Evolutionary conservation across 208 protist species (phyloP), one percentile per base, ranked within the genome.

Genomic region (Naegleria fowleri): DNA sequence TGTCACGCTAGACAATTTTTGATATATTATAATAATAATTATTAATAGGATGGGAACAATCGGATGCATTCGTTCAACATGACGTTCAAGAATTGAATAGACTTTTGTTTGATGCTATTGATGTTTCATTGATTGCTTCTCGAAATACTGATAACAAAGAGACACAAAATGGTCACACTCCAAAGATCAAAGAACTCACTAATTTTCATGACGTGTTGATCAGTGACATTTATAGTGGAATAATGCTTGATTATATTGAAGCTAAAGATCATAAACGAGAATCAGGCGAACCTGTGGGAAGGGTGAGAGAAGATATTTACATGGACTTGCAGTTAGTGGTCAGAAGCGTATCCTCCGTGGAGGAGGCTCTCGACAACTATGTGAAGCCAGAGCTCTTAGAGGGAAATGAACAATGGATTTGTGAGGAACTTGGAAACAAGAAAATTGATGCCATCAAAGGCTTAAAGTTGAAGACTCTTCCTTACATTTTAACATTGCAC

Each of bases 81-180:
- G 97, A 98, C 92, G 96, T 97, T 83, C 96, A 97, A 92, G 96
- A 98, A 92, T 95, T 98, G 94, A 95, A 94, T 11, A 95, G 95
- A 36, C 90, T 97, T 25, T 93, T 98, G 59, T 94, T 96, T 87
- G 95, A 97, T 91, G 96, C 96, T 83, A 19, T 89, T 9, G 55
- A 92, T 75, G n/a, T 52, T 29, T 25, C 75, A 16, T 40, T 91
- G 25, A 3, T 5, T 15, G 3, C 4, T 33, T 33, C 40, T 41
- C 39, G 5, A 86, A 13, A 29, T 36, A 79, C 9, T 33, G 6
- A 25, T 36, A 88, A 97, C 87, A 95, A 97, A 93, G 94, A 97
- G 91, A 94, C 93, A 96, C 96, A 97, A 90, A 95, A 94, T 41
- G 97, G 95, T 16, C 93, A 95, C 85, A 16, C 13, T 5, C 96